These are phyloP conservation scores for Fusarium sp. DNA, from an alignment of 2,329 filamentous ascomycete species.

Conservation along the genomic window DNA sequence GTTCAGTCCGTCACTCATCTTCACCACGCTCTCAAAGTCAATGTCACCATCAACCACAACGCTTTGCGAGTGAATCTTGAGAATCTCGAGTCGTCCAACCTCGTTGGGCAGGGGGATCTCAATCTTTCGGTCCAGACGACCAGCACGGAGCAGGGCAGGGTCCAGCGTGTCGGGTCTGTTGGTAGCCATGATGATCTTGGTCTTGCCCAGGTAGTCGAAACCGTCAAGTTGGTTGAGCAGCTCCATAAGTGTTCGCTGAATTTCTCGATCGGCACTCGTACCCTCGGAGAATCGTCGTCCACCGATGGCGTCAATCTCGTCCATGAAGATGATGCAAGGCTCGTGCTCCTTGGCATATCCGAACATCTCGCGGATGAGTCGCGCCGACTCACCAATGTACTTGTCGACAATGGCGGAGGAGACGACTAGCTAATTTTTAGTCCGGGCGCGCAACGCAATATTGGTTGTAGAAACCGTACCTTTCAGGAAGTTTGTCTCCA, in stretches of 20 bases:
- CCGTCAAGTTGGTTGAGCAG: constrained; percentile 98
- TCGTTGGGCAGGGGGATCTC: constrained; percentile 98
- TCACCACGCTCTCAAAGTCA: constrained; percentile 98
- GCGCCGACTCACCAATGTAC: constrained; percentile 98
- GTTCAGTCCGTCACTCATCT: constrained; percentile 99
- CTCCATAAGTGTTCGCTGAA: constrained; percentile 98
- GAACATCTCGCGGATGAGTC: constrained; percentile 99
- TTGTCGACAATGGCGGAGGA: constrained; percentile 99
- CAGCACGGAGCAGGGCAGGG: constrained; percentile 90
- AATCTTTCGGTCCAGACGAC: constrained; percentile 95
- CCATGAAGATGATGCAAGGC: constrained; percentile 99
- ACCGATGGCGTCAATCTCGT: constrained; percentile 99
- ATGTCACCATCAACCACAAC: constrained; percentile 94
- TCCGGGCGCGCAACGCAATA: background rate
- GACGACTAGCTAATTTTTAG: constrained; percentile 73
- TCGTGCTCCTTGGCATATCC: constrained; percentile 99
- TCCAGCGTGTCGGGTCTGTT: constrained; percentile 97
- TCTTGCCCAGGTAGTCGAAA: constrained; percentile 99
- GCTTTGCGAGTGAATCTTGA: constrained; percentile 94
- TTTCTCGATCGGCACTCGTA: constrained; percentile 96
- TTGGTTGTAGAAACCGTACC: constrained; percentile 63
- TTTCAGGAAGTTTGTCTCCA: constrained; percentile 99
- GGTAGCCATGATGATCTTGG: constrained; percentile 99
- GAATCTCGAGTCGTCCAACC: constrained; percentile 93
- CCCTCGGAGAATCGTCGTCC: constrained; percentile 97